phyloP scores from a whole-genome alignment of 306 rosid species.

The Lathyrus aphaca region DNA sequence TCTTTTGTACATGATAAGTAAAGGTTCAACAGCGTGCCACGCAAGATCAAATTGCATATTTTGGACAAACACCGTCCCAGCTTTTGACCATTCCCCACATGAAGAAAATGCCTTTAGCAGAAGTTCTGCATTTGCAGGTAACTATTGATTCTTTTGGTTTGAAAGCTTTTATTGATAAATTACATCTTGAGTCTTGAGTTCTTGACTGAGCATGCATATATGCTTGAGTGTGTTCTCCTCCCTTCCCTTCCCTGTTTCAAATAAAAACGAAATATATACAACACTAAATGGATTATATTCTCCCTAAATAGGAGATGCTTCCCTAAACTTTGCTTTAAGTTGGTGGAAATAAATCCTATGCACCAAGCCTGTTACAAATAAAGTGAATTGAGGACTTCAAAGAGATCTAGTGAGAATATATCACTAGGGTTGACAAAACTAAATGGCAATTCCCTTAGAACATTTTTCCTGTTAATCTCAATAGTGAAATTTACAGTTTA shows the following conservation, averaged over 20 bases:
- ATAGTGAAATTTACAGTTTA: no score
- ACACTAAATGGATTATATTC: neutral
- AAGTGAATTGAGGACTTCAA: neutral
- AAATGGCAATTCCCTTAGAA: neutral
- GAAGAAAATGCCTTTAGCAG: conserved; percentile 79
- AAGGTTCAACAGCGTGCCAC: conserved; percentile 91
- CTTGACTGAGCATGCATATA: conserved; percentile 8
- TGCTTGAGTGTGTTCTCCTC: conserved; percentile 1
- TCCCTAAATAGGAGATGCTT: neutral
- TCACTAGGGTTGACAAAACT: neutral
- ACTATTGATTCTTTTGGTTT: conserved; percentile 26
- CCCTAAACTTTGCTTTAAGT: neutral
- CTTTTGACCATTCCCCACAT: conserved; percentile 86
- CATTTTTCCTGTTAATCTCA: neutral
- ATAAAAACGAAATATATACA: neutral
- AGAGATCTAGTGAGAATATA: neutral
- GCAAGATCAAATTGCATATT: conserved; percentile 98
- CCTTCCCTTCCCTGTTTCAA: conserved; percentile 3
- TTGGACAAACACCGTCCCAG: conserved; percentile 99
- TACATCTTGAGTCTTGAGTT: conserved; percentile 20
- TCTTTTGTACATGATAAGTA: conserved; percentile 39
- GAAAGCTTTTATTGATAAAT: conserved; percentile 20
- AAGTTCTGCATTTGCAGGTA: conserved; percentile 98
- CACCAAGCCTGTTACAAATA: neutral
- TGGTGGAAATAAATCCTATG: neutral